Evolutionary conservation across 1,284 basidiomycete genomes (phyloP).

Genomic region (Ceratobasidium sp.): DNA sequence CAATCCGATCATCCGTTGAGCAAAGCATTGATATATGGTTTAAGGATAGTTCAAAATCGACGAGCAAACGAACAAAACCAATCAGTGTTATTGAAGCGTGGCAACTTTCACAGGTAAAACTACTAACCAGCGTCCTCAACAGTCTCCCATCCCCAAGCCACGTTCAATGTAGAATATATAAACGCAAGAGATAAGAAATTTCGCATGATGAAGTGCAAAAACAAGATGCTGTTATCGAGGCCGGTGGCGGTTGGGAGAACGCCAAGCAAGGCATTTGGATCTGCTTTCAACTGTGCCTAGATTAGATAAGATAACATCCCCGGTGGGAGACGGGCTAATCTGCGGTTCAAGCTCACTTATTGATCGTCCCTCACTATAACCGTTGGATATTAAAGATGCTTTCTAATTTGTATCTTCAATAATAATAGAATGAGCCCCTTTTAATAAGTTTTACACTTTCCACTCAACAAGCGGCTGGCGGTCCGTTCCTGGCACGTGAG

Average conservation of each 20-base stretch:
- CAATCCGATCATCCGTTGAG: too few relatives aligned
- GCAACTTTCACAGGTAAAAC: not conserved
- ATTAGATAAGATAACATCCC: slow-evolving; percentile 35
- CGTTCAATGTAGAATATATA: not conserved
- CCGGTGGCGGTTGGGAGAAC: not conserved
- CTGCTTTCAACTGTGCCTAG: not conserved
- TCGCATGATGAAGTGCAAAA: slow-evolving; percentile 5
- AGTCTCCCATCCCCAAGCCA: slow-evolving; percentile 33
- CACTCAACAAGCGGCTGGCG: too few relatives aligned
- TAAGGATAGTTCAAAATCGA: not conserved
- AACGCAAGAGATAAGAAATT: not conserved
- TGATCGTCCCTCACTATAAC: too few relatives aligned
- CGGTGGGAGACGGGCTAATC: too few relatives aligned
- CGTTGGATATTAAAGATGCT: too few relatives aligned
- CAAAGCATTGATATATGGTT: not conserved
- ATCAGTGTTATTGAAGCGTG: not conserved
- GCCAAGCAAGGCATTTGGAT: not conserved
- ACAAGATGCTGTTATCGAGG: not conserved
- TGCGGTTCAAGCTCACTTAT: too few relatives aligned
- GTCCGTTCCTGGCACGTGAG: too few relatives aligned
- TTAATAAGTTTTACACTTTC: too few relatives aligned
- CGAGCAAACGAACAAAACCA: not conserved
- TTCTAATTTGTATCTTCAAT: too few relatives aligned
- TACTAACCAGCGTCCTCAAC: slow-evolving; percentile 43
- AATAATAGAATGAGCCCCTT: too few relatives aligned